Percentiles rank a stretch among this genome's conserved stretches.
Conservation (phyloP, 129 eudicot species). For the Flaveria ramosissima region DNA sequence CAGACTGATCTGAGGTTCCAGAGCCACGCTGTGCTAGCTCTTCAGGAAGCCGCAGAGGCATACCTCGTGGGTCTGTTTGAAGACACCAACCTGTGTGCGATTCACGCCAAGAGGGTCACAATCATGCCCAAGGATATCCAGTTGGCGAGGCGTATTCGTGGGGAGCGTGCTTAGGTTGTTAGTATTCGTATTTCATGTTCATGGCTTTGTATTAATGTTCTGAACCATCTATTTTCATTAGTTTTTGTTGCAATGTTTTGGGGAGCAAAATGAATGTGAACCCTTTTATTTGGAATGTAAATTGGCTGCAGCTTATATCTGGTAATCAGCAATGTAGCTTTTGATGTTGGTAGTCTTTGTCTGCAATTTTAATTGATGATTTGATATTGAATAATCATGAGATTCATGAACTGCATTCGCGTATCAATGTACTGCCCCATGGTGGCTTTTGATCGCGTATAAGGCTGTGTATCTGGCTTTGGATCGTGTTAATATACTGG, state of each 20-base stretch:
- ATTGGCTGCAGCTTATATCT: neutral
- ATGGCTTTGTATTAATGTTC: neutral
- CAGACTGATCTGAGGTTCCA: conserved; percentile 91
- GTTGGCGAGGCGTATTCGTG: conserved; percentile 89
- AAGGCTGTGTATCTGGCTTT: too few relatives aligned
- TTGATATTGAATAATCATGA: too few relatives aligned
- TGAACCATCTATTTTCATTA: neutral
- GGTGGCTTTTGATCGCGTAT: too few relatives aligned
- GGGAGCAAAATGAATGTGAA: too few relatives aligned
- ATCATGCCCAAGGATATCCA: conserved; percentile 97
- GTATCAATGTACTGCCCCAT: too few relatives aligned
- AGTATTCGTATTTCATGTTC: neutral
- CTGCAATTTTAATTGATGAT: neutral
- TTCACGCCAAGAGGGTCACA: conserved; percentile 92
- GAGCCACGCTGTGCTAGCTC: conserved; percentile 88
- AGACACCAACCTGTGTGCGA: conserved; percentile 85
- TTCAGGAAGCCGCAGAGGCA: conserved; percentile 90
- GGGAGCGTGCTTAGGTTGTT: conserved; percentile 78
- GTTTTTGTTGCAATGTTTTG: neutral
- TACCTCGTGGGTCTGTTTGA: conserved; percentile 80
- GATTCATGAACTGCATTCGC: too few relatives aligned
- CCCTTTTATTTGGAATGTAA: neutral
- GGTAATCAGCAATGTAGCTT: neutral
- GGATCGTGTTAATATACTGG: too few relatives aligned
- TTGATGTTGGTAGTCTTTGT: neutral